Evolutionary conservation across 2,329 filamentous ascomycete genomes (phyloP).

Genomic region (Dendryphion nanum): DNA sequence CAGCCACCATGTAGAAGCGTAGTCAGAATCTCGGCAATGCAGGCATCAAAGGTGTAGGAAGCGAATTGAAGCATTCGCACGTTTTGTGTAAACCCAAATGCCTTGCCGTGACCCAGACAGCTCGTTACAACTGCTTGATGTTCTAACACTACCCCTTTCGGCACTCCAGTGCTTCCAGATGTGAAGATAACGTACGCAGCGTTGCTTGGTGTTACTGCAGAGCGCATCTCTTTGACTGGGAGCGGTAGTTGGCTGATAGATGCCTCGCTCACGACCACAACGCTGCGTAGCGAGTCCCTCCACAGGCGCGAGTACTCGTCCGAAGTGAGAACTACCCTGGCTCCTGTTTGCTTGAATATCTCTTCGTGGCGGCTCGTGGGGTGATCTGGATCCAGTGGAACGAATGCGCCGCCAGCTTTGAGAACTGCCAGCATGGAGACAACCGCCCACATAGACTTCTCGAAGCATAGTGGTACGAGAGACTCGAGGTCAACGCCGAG

Average conservation of each 20-base stretch:
- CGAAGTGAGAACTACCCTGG: background rate
- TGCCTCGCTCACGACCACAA: background rate
- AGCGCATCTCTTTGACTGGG: no score
- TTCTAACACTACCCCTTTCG: constrained; percentile 36
- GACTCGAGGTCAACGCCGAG: background rate
- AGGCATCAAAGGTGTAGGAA: constrained; percentile 48
- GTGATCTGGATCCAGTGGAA: background rate
- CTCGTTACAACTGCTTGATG: background rate
- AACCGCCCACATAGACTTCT: constrained; percentile 2
- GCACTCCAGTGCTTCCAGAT: background rate
- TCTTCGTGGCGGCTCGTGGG: background rate
- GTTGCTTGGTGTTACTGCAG: background rate
- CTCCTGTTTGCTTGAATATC: background rate
- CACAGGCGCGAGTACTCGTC: background rate
- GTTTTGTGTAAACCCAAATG: constrained; percentile 53
- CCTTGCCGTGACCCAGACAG: background rate
- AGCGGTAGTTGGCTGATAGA: background rate
- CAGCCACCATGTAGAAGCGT: constrained; percentile 47
- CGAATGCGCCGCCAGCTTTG: background rate
- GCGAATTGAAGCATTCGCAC: constrained; percentile 54
- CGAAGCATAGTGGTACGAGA: background rate
- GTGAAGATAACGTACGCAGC: background rate
- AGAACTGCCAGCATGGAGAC: constrained; percentile 36
- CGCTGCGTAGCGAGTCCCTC: background rate
- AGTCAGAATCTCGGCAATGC: constrained; percentile 50